Evolutionary conservation across 2,329 filamentous ascomycete species (phyloP).

Genomic region (Fusarium sp.): DNA sequence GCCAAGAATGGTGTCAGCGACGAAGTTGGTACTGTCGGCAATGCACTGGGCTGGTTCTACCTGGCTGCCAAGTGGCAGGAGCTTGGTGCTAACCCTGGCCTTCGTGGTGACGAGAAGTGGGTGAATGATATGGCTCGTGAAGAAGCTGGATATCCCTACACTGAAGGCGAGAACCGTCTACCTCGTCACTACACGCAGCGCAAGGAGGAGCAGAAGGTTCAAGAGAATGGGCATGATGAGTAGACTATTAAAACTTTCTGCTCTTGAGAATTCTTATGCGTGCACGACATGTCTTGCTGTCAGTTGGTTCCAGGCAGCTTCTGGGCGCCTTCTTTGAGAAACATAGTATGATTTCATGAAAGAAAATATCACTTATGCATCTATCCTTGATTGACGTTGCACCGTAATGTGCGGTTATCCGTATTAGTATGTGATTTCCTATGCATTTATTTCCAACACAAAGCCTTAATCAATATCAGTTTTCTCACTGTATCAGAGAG

Average conservation of each 20-base stretch:
- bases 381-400: not conserved
- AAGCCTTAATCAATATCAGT: not conserved
- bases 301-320: conserved; percentile 14
- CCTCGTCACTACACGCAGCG: conserved; percentile 54
- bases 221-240: conserved; percentile 22
- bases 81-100: conserved; percentile 58
- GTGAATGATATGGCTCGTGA: conserved; percentile 57
- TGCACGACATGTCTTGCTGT: not conserved
- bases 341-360: not conserved
- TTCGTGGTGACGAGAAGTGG: conserved; percentile 67
- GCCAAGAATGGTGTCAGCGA: conserved; percentile 78
- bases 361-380: not conserved
- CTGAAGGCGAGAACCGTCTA: conserved; percentile 69
- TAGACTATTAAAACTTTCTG: not conserved
- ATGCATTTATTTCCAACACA: not conserved
- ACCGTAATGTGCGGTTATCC: not conserved
- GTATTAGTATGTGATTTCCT: not conserved
- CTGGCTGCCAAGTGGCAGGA: conserved; percentile 75
- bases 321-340: conserved; percentile 27
- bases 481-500: not conserved
- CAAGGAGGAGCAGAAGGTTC: conserved; percentile 21
- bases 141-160: conserved; percentile 70
- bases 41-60: conserved; percentile 81
- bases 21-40: conserved; percentile 84
- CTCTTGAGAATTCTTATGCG: not conserved